Base-by-base conservation (phyloP, 2,329 filamentous ascomycete genomes). In the Elsinoe arachidis region DNA sequence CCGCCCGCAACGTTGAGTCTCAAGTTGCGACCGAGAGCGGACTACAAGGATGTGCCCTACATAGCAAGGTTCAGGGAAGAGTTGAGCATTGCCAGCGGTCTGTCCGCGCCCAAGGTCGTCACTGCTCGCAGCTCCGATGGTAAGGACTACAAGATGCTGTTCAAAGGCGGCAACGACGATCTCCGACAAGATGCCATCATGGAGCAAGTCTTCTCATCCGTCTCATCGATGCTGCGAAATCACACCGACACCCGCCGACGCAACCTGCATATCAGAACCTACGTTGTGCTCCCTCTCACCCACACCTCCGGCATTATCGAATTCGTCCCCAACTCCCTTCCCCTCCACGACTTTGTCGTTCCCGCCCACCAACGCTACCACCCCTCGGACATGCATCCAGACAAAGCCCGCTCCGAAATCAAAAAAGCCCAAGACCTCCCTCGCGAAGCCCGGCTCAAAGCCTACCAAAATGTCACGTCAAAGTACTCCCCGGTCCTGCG, bases 141-240 rank as follows among this genome's bases (percentile, higher is more conserved):
- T 5, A 75, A 79, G 57, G 81, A 79, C 35, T 96, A 91, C 74
- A 96, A 88, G 70, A 90, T 96, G 72, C 77, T 99, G 61, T 85
- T 96, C 68, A 99, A 99, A 77, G 90, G 90, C 61, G 91, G 93
- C 15, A 92, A 92, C 67, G 93, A 99, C 69, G 92, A 99, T 68
- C 80, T 99, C 11, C 87, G 95, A 7, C 93, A 99, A 74, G 93
- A 99, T 67, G 90, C 92, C 44, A 99, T 85, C 76, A 99, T 99
- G 95, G 95, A 99, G 72, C 93, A 99, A 72, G 93, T 99, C 1
- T 99, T 99, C 69, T 89, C 91, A 59, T 90, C 95, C 72, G 93
- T 96, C 19, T 97, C 90, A 58, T 88, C 88, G 54, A 81, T 99
- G 19, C 77, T 99, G 23, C 88, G 88, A 68, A 85, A 88, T 51